These are phyloP conservation scores for Heimioporus punctisporus DNA, from an alignment of 1,284 basidiomycete species.

Conservation along the genomic window DNA sequence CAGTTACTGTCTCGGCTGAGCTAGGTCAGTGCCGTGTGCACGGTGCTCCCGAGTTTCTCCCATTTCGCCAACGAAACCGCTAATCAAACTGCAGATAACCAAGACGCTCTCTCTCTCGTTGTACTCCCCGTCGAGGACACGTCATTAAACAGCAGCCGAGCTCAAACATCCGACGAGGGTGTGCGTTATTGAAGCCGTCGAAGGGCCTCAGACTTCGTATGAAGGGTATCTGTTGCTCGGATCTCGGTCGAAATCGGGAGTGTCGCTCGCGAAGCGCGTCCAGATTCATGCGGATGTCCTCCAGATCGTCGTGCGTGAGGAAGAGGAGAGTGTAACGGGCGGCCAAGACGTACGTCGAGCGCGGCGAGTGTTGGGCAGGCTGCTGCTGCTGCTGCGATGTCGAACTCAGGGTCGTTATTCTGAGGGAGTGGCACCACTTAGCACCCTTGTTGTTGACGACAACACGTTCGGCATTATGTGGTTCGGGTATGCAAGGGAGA, in stretches of 20 bases:
- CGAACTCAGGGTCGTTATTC: constrained; percentile 26
- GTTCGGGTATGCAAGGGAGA: too few relatives aligned
- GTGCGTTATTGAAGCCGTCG: constrained; percentile 32
- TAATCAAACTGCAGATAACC: too few relatives aligned
- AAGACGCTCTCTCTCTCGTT: too few relatives aligned
- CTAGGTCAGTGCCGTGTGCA: too few relatives aligned
- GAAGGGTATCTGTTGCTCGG: constrained; percentile 35
- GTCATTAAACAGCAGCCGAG: too few relatives aligned
- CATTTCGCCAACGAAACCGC: too few relatives aligned
- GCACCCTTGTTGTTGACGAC: constrained; percentile 29
- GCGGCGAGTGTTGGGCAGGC: constrained; percentile 12
- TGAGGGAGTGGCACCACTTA: constrained; percentile 32
- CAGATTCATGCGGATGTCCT: constrained; percentile 27
- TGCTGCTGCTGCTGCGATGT: not conserved
- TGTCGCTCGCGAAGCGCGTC: constrained; percentile 26
- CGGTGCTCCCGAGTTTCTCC: too few relatives aligned
- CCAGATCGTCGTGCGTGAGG: too few relatives aligned
- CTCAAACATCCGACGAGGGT: constrained; percentile 30
- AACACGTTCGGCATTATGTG: too few relatives aligned
- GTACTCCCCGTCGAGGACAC: too few relatives aligned
- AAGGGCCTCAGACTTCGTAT: constrained; percentile 26
- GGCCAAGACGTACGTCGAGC: constrained; percentile 29
- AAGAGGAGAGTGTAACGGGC: too few relatives aligned
- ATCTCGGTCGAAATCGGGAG: constrained; percentile 26
- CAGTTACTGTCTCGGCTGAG: too few relatives aligned